Evolutionary conservation across 23 red algal genomes (phyloP), one percentile per base, ranked within the genome.

Genomic region (Cyanidioschyzon merolae): DNA sequence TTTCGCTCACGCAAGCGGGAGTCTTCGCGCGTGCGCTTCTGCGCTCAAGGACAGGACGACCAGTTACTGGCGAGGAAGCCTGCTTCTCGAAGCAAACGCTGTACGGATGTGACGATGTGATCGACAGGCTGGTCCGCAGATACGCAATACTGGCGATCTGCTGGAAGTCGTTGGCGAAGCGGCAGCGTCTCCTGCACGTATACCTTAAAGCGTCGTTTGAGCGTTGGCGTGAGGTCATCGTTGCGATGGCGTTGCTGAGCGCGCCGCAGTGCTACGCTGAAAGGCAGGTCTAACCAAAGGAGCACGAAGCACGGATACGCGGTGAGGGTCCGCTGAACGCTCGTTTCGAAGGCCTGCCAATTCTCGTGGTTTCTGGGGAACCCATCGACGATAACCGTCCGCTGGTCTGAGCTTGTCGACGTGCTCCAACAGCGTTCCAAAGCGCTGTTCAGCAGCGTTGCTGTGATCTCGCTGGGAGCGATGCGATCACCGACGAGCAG

Each of bases 321-420:
- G 7, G 63, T 7, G 16, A 27, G 12, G 2, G 32, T 7, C 29
- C 7, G 32, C 63, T 32, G 21, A 3, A 25, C 63, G 12, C 2
- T 3, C 16, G 21, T 35, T 27, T 71, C n/a, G n/a, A 71, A 71
- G 7, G 63, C 29, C 63, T 25, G 3, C 63, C n/a, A 25, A 32
- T 71, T 71, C 63, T 71, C 63, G 16, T 12, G n/a, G 63, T 71
- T 71, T 25, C 63, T 7, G 2, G 63, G 63, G 30, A 71, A 71
- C 63, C 63, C 63, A 27, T 71, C 63, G n/a, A 71, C 29, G 29
- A 71, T 71, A 35, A 35, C 63, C 63, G 7, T 7, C 7, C 45
- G 12, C 7, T 7, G 12, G 21, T 7, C 12, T 7, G 3, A 7
- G 29, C 29, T 71, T 27, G 63, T 27, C 63, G 32, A 35, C 12